Conservation (phyloP, 1,284 basidiomycete species). For the Puccinia triticina region DNA sequence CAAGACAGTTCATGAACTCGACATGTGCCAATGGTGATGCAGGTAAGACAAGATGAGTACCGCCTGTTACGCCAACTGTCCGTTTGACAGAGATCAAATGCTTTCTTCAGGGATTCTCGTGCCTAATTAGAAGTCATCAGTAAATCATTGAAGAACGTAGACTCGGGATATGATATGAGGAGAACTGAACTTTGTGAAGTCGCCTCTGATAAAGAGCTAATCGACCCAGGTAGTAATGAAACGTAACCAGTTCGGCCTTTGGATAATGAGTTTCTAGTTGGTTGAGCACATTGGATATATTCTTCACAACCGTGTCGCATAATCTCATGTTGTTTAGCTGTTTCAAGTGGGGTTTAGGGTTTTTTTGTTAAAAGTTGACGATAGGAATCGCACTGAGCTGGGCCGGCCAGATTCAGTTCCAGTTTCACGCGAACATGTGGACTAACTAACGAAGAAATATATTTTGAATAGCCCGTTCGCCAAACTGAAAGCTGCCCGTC, state of each 20-base stretch:
- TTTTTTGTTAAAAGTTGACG: not conserved
- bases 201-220: slow-evolving; percentile 61
- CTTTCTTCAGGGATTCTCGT: slow-evolving; percentile 59
- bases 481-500: slow-evolving; percentile 57
- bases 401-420: not conserved
- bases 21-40: not conserved
- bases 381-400: not conserved
- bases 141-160: not conserved
- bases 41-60: slow-evolving; percentile 32
- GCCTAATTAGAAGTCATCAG: slow-evolving; percentile 54
- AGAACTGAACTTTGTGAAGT: slow-evolving; percentile 57
- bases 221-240: slow-evolving; percentile 62
- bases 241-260: slow-evolving; percentile 60
- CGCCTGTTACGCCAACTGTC: slow-evolving; percentile 57
- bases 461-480: slow-evolving; percentile 58
- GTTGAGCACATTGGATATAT: slow-evolving; percentile 60
- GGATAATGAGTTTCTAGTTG: slow-evolving; percentile 59
- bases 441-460: slow-evolving; percentile 56
- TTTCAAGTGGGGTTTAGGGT: not conserved
- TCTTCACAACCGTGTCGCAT: slow-evolving; percentile 62
- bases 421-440: not conserved
- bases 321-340: slow-evolving; percentile 61
- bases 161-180: not conserved
- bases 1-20: slow-evolving; percentile 27
- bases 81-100: slow-evolving; percentile 59